Evolutionary conservation across 2,329 filamentous ascomycete genomes (phyloP), one percentile per base, ranked within the genome.

Genomic region (Conoideocrella luteorostrata): DNA sequence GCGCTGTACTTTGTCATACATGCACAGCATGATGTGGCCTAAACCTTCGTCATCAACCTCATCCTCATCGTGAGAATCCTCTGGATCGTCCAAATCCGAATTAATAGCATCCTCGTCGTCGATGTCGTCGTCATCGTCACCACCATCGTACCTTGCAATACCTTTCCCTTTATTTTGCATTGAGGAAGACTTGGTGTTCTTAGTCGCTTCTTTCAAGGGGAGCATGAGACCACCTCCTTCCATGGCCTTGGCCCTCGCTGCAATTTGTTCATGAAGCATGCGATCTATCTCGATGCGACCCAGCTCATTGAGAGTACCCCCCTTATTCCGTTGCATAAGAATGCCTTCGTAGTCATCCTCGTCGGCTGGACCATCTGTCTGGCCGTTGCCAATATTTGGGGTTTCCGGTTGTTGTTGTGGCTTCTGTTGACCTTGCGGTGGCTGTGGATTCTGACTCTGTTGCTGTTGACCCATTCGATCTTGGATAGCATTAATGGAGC

Each of bases 1-100:
- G 38, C 93, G 79, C 68, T 97, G 91, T 9, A 98, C 93, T 72
- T 98, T 98, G 72, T 98, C 93, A 63, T 98, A 98, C 62, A 95
- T 96, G 72, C 93, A 98, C 32, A 98, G 82, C 87, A 98, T 97
- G 61, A 94, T 90, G 55, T 95, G 86, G 1, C 84, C 83, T 52
- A 86, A 78, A 28, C 82, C 79, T 34, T 95, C 90, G 47, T 94
- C 88, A 12, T 89, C 87, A 40, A 93, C 90, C 26, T 93, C 88
- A 20, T 91, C 87, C 20, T 93, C 88, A 23, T 86, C 83, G 15
- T 80, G 68, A 10, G 88, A 82, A 48, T 97, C 93, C 50, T 97
- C 90, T 0, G 90, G 82, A 59, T 98, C 93, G 60, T 98, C 93
- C 4, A 98, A 80, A 57, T 98, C 93, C 1, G 93, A 97, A 65